Evolutionary conservation across 257 asterid genomes (phyloP), one percentile per base, ranked within the genome.

Genomic region (Ligustrum vulgare): DNA sequence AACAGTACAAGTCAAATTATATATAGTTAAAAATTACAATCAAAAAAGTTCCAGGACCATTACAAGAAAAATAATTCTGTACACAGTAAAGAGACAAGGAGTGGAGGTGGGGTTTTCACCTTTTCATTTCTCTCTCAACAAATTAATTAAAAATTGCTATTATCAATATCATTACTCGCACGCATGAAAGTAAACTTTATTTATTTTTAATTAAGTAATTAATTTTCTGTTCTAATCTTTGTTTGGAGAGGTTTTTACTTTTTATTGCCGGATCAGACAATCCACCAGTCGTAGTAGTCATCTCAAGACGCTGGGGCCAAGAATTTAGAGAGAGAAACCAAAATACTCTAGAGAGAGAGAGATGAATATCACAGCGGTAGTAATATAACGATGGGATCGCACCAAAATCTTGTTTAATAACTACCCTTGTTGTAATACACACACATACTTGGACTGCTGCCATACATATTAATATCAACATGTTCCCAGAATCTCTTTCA

Each of bases 221-320:
- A 71, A 18, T 63, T 18, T 63, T 78, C 74, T 70, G 69, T 60
- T 75, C 72, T 75, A 76, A 83, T 70, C 80, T 73, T 36, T 67
- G 84, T 73, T 81, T 67, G 76, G 80, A 73, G 79, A 22, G 34
- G 64, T 84, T 77, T 78, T 75, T 84, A 80, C 82, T 66, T 39
- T 37, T 39, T 39, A 39, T 39, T 0, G 45, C 45, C 82, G 78
- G 84, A 79, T 75, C 80, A 75, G 88, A 86, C 91, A 82, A 75
- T 84, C 84, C 87, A 86, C 89, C 91, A 69, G 89, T 80, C 82
- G 90, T 87, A 87, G 94, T 92, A 88, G 87, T 88, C 82, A 75
- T 80, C 83, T 69, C 82, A 88, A 85, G 92, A 84, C 81, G 85
- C 79, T 35, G 37, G 80, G 43, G 3, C 63, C 83, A 45, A 75